Evolutionary conservation across 2,329 filamentous ascomycete species (phyloP), one percentile per base, ranked within the genome.

Genomic region (Beauveria australis): DNA sequence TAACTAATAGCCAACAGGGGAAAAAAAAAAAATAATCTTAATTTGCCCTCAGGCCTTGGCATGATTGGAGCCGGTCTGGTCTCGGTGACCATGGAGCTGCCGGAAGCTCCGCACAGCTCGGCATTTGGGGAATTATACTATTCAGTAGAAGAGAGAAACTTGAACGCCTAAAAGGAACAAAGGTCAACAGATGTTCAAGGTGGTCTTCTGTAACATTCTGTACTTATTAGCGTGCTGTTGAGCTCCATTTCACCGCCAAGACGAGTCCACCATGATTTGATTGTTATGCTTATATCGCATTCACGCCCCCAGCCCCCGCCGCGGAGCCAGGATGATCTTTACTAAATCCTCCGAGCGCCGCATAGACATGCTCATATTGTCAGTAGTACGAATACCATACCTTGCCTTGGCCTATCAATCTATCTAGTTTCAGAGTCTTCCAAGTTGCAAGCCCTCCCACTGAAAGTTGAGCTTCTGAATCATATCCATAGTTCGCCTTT

Each of bases 281-380:
- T 19, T 40, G 3, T 48, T 56, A 56, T 56, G 53, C 53, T 56
- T 56, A 48, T 56, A 56, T 56, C 53, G 43, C 43, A 47, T 48
- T 43, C n/a, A 56, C 53, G 53, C 53, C 53, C 53, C 43, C 43
- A 7, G 18, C 26, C 47, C 47, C 48, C 48, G 24, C 7, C 16
- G 41, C 41, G 41, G 26, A 33, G 26, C 18, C 26, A 19, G 16
- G 48, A 51, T 51, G 26, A 51, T 51, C 28, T 51, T 26, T 18
- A 14, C 24, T 8, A 5, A 8, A 49, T 30, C 44, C 10, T 47
- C 44, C 22, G 44, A 49, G 18, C 24, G 14, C 47, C 47, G 47
- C 22, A n/a, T 28, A 26, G 22, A 49, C 47, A 49, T 49, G 26
- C 48, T 51, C 18, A 19, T 30, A 30, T 51, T 6, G n/a, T 51